Conservation (phyloP, 768 basidiomycete genomes). For the Pisolithus microcarpus region DNA sequence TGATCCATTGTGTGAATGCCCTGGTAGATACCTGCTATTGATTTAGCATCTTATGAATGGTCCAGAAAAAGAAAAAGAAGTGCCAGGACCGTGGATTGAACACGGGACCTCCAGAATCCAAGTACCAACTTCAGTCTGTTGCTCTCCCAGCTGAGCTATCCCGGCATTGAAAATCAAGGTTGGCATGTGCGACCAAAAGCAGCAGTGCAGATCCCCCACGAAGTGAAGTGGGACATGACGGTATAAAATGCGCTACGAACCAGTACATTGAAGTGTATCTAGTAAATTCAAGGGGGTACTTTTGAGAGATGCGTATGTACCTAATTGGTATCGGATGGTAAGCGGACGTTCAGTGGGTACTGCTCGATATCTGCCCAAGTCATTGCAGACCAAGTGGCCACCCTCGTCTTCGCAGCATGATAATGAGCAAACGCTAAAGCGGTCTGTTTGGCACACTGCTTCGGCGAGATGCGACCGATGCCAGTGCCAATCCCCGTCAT, state of each 20-base stretch:
- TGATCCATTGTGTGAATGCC: no score
- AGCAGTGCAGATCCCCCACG: not conserved
- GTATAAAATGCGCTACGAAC: no score
- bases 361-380: no score
- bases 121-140: constrained; percentile 26
- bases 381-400: not conserved
- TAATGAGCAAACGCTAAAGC: constrained; percentile 4
- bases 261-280: no score
- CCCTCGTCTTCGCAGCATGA: not conserved
- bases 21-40: no score
- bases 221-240: no score
- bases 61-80: no score
- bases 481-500: constrained; percentile 6
- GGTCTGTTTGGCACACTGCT: constrained; percentile 4
- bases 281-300: no score
- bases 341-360: no score
- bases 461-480: not conserved
- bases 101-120: constrained; percentile 45
- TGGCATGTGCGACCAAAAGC: not conserved
- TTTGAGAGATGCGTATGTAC: no score
- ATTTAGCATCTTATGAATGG: no score
- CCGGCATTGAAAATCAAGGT: constrained; percentile 4
- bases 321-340: no score
- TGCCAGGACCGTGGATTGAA: constrained; percentile 53
- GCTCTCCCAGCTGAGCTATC: constrained; percentile 35